These are phyloP conservation scores for Asterella californica DNA, from an alignment of 225 moss, liverwort and hornwort species.

Conservation along the genomic window DNA sequence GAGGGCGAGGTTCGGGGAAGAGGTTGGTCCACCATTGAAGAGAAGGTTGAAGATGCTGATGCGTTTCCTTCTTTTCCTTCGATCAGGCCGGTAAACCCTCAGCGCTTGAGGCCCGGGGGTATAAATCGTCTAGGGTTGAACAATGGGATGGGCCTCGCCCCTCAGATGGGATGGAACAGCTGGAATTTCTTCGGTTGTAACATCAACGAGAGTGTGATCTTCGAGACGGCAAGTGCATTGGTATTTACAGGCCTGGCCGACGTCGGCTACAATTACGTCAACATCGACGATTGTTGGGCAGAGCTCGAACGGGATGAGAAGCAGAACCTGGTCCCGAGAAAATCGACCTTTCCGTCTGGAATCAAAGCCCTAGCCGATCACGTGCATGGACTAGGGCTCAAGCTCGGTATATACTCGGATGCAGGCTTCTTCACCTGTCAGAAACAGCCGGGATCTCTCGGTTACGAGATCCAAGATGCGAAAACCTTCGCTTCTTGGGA, in stretches of 20 bases:
- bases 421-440: conserved; percentile 84
- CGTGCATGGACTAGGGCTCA: conserved; percentile 81
- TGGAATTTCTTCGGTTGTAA: conserved; percentile 86
- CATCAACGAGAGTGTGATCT: conserved; percentile 69
- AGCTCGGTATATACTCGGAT: conserved; percentile 93
- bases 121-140: conserved; percentile 31
- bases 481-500: conserved; percentile 46
- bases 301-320: conserved; percentile 59
- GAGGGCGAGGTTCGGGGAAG: too few relatives aligned
- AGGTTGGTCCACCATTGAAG: too few relatives aligned
- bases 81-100: not conserved
- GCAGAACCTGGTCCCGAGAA: conserved; percentile 73
- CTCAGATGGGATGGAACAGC: conserved; percentile 99
- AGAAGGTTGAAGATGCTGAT: too few relatives aligned
- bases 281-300: conserved; percentile 99
- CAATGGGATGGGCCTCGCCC: conserved; percentile 65
- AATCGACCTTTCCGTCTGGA: conserved; percentile 76
- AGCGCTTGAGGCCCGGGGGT: not conserved
- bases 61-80: too few relatives aligned
- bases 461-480: conserved; percentile 41
- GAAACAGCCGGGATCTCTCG: conserved; percentile 47
- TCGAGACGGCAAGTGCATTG: conserved; percentile 81
- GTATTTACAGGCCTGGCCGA: conserved; percentile 80
- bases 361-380: conserved; percentile 86
- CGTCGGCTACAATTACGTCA: conserved; percentile 74